These are phyloP conservation scores for Epichloe bromicola DNA, from an alignment of 2,329 filamentous ascomycete species.

Conservation along the genomic window DNA sequence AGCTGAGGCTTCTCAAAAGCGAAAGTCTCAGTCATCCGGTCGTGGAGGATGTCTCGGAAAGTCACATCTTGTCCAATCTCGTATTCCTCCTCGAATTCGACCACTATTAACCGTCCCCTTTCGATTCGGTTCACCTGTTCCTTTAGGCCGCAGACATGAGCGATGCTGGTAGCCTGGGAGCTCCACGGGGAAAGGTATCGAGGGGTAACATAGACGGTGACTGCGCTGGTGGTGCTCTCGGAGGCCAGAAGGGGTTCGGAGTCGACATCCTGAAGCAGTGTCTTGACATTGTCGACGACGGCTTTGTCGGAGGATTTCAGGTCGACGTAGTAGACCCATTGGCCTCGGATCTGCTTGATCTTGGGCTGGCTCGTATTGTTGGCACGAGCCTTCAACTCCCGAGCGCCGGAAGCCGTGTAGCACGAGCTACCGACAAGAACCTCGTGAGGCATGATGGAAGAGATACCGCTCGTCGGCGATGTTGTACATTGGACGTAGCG, in stretches of 20 bases:
- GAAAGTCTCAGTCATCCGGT: conserved; percentile 91
- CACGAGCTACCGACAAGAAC: conserved; percentile 32
- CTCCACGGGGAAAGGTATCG: conserved; percentile 94
- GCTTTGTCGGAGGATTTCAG: conserved; percentile 33
- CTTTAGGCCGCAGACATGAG: conserved; percentile 76
- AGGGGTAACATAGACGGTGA: conserved; percentile 62
- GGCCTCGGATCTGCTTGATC: conserved; percentile 36
- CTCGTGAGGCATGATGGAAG: conserved; percentile 21
- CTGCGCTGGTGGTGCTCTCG: conserved; percentile 29
- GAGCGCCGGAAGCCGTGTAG: conserved; percentile 32
- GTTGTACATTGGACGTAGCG: neutral
- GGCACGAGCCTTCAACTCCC: conserved; percentile 31
- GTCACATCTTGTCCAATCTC: conserved; percentile 34
- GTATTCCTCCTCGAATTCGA: conserved; percentile 40
- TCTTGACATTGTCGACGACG: conserved; percentile 32
- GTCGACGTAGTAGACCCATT: conserved; percentile 56
- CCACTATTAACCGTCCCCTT: conserved; percentile 66
- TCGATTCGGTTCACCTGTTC: conserved; percentile 65
- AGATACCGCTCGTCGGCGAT: conserved; percentile 3
- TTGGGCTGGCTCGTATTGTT: conserved; percentile 29
- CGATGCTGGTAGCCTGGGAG: conserved; percentile 88
- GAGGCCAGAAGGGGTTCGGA: conserved; percentile 14
- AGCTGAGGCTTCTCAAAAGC: conserved; percentile 54
- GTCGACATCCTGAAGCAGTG: conserved; percentile 30
- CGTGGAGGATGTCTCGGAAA: conserved; percentile 63